Conservation (phyloP, 345 rosid genomes). For the Brassica cretica region DNA sequence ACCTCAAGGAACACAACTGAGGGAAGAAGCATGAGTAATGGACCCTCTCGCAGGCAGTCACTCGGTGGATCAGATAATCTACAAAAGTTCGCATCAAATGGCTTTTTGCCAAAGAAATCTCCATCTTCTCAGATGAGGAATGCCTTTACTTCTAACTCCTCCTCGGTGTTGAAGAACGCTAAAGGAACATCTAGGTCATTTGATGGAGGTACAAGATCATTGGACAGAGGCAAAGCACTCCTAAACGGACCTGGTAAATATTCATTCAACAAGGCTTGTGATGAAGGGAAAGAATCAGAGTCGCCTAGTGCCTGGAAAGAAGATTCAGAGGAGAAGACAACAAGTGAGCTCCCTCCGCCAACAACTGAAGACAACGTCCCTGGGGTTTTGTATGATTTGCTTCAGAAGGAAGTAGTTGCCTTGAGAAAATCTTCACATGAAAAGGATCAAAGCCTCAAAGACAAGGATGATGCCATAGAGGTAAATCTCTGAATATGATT, state of each 20-base stretch:
- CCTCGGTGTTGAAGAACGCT: conserved; percentile 81
- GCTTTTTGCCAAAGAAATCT: conserved; percentile 73
- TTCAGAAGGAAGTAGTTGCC: conserved; percentile 85
- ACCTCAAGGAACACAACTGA: conserved; percentile 64
- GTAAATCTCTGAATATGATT: conserved; percentile 39
- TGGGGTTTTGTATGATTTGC: conserved; percentile 78
- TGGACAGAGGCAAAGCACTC: conserved; percentile 72
- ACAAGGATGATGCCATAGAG: conserved; percentile 99
- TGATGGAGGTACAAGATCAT: conserved; percentile 95
- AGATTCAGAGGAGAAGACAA: conserved; percentile 54
- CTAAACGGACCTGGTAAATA: conserved; percentile 66
- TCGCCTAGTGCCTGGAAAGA: conserved; percentile 37
- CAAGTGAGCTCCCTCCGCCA: conserved; percentile 40
- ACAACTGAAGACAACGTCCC: conserved; percentile 69
- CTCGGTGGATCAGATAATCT: conserved; percentile 83
- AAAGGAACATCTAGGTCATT: conserved; percentile 97
- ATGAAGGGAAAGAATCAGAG: conserved; percentile 57
- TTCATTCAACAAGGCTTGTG: conserved; percentile 78
- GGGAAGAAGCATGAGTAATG: conserved; percentile 80
- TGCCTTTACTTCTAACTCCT: conserved; percentile 53
- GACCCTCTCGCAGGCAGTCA: conserved; percentile 92
- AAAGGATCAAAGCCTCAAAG: conserved; percentile 98
- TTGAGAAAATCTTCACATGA: conserved; percentile 92
- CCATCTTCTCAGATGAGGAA: conserved; percentile 56
- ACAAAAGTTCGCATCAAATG: conserved; percentile 73